Percentiles rank a stretch among this genome's conserved stretches.
Conservation (phyloP, 2,329 filamentous ascomycete species). For the Pseudogymnoascus sp. region DNA sequence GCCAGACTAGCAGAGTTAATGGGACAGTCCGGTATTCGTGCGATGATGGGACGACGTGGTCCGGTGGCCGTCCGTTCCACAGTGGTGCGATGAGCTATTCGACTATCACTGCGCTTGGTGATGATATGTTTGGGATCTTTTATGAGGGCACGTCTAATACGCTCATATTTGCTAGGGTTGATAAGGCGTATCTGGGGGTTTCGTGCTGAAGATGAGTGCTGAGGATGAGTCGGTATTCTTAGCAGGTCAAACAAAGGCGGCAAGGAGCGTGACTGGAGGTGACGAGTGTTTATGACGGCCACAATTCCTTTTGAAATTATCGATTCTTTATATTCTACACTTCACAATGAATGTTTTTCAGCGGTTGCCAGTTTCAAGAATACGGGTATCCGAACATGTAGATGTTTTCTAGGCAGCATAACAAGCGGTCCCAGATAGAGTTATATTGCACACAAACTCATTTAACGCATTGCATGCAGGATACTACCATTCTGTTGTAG, state of each 20-base stretch:
- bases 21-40: conserved; percentile 1
- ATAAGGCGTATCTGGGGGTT: neutral
- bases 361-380: neutral
- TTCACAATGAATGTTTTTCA: neutral
- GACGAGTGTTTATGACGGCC: neutral
- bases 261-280: neutral
- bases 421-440: no score
- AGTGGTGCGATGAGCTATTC: neutral
- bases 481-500: no score
- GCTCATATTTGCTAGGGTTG: neutral
- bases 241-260: neutral
- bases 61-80: neutral
- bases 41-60: conserved; percentile 1
- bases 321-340: neutral
- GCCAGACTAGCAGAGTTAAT: neutral
- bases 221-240: neutral
- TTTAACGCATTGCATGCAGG: no score
- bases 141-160: neutral
- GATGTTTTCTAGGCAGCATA: no score
- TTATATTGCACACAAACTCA: neutral
- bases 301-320: neutral
- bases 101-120: conserved; percentile 1
- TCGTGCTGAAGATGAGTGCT: neutral
- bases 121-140: neutral
- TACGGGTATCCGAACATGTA: neutral